phyloP scores from a whole-genome alignment of 1,284 basidiomycete species.

The Pterulicium gracile region DNA sequence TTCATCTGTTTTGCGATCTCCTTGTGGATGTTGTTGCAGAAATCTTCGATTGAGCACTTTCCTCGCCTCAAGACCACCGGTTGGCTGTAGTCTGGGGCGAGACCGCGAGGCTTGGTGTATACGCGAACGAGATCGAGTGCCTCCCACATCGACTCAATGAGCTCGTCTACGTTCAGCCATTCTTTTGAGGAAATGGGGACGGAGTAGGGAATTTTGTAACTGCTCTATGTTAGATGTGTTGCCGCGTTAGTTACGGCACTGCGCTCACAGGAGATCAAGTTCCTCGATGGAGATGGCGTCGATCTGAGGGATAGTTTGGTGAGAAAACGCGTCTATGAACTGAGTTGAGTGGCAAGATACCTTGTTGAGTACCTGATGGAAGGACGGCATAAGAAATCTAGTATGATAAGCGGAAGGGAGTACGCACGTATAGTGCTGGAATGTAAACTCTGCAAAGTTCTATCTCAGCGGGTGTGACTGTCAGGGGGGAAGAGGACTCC shows the following conservation, averaged over 20 bases:
- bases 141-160: slow-evolving; percentile 87
- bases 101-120: slow-evolving; percentile 92
- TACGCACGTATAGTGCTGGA: slow-evolving; percentile 76
- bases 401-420: slow-evolving; percentile 5
- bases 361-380: slow-evolving; percentile 63
- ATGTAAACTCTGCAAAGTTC: slow-evolving; percentile 72
- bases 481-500: slow-evolving; percentile 13
- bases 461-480: neutral
- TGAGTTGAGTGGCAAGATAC: slow-evolving; percentile 22
- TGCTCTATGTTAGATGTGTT: slow-evolving; percentile 15
- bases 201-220: slow-evolving; percentile 88
- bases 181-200: slow-evolving; percentile 90
- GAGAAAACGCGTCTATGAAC: slow-evolving; percentile 9
- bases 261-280: slow-evolving; percentile 79
- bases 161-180: slow-evolving; percentile 97
- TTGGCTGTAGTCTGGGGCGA: slow-evolving; percentile 78
- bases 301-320: slow-evolving; percentile 51
- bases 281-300: slow-evolving; percentile 99
- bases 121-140: slow-evolving; percentile 84
- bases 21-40: slow-evolving; percentile 85
- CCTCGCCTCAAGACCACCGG: slow-evolving; percentile 75
- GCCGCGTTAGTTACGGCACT: neutral
- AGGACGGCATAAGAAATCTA: slow-evolving; percentile 4
- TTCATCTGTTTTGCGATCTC: slow-evolving; percentile 92
- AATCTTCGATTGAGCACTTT: slow-evolving; percentile 80